Percentiles rank a stretch among this genome's conserved stretches.
Evolutionary conservation across 2,329 filamentous ascomycete genomes (phyloP).

Genomic region (Aspergillus ibericus): DNA sequence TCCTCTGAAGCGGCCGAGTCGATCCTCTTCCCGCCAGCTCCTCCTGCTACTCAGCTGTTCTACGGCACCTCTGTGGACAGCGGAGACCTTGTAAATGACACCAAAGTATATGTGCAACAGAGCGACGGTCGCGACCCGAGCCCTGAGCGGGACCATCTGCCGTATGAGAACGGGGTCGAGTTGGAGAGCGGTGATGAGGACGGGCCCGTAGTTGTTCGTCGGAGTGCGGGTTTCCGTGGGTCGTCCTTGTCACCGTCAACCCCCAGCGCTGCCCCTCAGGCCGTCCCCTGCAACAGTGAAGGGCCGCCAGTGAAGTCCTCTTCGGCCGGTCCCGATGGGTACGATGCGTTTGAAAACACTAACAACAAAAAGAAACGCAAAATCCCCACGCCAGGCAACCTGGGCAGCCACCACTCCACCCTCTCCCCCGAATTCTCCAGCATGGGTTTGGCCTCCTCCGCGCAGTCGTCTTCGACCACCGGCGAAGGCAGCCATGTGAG

Average conservation of each 20-base stretch:
- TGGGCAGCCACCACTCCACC: conserved; percentile 58
- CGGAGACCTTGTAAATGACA: conserved; percentile 52
- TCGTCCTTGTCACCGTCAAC: conserved; percentile 36
- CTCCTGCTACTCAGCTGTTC: conserved; percentile 71
- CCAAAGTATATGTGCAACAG: conserved; percentile 49
- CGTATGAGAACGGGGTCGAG: conserved; percentile 57
- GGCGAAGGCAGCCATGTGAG: conserved; percentile 49
- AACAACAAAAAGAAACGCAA: conserved; percentile 99
- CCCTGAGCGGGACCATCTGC: conserved; percentile 43
- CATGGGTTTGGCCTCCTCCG: conserved; percentile 57
- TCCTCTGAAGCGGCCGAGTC: conserved; percentile 80
- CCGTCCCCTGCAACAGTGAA: conserved; percentile 30
- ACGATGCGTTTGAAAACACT: conserved; percentile 96
- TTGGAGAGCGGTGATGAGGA: conserved; percentile 65
- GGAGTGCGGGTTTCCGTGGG: conserved; percentile 43
- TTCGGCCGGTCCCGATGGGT: conserved; percentile 76
- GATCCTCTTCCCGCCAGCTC: conserved; percentile 77
- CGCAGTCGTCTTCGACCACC: conserved; percentile 45
- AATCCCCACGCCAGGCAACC: conserved; percentile 83
- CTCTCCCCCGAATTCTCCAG: conserved; percentile 65
- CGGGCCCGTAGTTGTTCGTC: conserved; percentile 42
- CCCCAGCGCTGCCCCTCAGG: conserved; percentile 27
- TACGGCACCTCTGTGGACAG: conserved; percentile 65
- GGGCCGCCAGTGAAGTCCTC: conserved; percentile 54
- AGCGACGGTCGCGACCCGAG: conserved; percentile 42